Percentiles rank a stretch among this genome's conserved stretches.
phyloP scores from a whole-genome alignment of 2,329 filamentous ascomycete species.

The Emmonsiellopsis sp. region DNA sequence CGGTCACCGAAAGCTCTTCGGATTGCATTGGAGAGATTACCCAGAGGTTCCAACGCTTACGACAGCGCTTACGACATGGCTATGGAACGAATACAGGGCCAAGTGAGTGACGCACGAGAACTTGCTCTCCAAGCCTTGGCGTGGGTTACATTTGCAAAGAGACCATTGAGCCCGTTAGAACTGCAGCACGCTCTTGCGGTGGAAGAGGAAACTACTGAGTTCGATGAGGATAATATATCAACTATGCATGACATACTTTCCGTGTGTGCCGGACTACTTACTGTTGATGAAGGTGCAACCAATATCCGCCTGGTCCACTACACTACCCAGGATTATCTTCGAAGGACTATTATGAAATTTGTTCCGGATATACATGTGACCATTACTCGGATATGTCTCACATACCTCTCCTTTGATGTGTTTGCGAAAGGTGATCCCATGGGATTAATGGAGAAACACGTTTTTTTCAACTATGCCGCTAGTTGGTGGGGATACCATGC shows the following conservation, averaged over 20 bases:
- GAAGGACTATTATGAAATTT: conserved; percentile 5
- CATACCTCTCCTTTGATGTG: conserved; percentile 16
- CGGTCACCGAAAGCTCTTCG: conserved; percentile 23
- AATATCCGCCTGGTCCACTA: conserved; percentile 27
- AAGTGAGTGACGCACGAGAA: too few relatives aligned
- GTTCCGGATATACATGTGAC: conserved; percentile 12
- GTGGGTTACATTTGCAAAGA: conserved; percentile 34
- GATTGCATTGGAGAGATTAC: conserved; percentile 22
- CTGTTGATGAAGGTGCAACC: conserved; percentile 20
- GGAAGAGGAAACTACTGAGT: conserved; percentile 14
- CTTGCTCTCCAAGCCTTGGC: conserved; percentile 32
- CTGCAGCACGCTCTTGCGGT: conserved; percentile 38
- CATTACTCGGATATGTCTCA: conserved; percentile 13
- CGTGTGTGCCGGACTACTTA: conserved; percentile 26
- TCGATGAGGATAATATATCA: conserved; percentile 30
- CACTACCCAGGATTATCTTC: conserved; percentile 26
- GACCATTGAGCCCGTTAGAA: conserved; percentile 26
- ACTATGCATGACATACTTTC: conserved; percentile 17
- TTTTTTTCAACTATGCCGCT: too few relatives aligned
- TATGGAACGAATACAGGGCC: conserved; percentile 19
- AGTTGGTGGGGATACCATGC: too few relatives aligned
- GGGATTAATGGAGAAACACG: neutral
- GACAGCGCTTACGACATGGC: conserved; percentile 34
- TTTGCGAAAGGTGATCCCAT: conserved; percentile 6
- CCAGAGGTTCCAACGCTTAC: conserved; percentile 23